phyloP scores from a whole-genome alignment of 2,329 filamentous ascomycete species.

The Gnomoniopsis sp. region DNA sequence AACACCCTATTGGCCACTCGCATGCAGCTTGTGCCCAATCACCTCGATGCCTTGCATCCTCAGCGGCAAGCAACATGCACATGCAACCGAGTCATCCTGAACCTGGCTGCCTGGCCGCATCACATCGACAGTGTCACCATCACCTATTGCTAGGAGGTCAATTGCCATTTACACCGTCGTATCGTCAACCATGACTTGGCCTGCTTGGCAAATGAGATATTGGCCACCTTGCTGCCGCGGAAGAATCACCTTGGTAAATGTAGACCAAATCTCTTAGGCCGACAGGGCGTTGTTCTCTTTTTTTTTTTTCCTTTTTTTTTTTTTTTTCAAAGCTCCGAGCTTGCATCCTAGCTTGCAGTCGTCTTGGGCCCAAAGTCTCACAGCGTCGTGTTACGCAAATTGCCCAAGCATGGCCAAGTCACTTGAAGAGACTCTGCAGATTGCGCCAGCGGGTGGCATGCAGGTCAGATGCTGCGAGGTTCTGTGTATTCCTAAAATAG shows the following conservation, averaged over 20 bases:
- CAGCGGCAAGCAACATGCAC: slow-evolving; percentile 9
- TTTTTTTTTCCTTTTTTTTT: too few relatives aligned
- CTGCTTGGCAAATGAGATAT: background rate
- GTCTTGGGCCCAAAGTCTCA: background rate
- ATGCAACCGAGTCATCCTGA: background rate
- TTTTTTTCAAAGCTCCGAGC: too few relatives aligned
- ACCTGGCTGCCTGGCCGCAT: background rate
- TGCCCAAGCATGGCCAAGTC: background rate
- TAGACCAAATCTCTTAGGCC: too few relatives aligned
- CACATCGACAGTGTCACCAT: too few relatives aligned
- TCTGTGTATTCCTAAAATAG: slow-evolving; percentile 1
- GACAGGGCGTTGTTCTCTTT: too few relatives aligned
- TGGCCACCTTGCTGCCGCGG: too few relatives aligned
- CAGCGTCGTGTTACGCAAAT: background rate
- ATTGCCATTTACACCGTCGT: too few relatives aligned
- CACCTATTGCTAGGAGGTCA: background rate
- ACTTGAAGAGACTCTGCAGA: background rate
- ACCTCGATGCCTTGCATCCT: slow-evolving; percentile 1
- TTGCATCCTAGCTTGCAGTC: background rate
- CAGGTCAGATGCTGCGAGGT: background rate
- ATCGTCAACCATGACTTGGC: too few relatives aligned
- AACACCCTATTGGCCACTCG: slow-evolving; percentile 1
- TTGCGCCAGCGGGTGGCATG: background rate
- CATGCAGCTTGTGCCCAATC: slow-evolving; percentile 9
- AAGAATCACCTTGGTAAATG: too few relatives aligned